Percentiles rank a stretch among this genome's conserved stretches.
Conservation (phyloP, 2,329 filamentous ascomycete genomes). For the Ceratocystiopsis sp. region DNA sequence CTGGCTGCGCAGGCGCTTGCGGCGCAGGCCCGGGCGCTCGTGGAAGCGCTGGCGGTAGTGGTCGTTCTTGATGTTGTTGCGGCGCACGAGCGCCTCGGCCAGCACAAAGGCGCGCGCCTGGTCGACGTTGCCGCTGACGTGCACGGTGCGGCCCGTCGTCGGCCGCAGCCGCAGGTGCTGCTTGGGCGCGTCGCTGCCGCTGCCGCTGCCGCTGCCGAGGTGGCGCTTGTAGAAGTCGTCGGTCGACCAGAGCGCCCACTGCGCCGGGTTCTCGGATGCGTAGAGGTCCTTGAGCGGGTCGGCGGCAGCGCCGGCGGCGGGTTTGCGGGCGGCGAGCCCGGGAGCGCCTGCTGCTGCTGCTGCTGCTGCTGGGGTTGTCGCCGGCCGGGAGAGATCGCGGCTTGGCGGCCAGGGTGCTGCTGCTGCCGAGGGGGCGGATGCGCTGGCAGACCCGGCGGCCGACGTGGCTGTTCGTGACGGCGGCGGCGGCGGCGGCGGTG, state of each 20-base stretch:
- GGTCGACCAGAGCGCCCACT: conserved; percentile 9
- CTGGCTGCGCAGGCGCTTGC: conserved; percentile 55
- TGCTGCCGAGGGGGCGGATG: neutral
- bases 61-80: conserved; percentile 43
- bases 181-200: neutral
- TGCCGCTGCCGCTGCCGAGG: neutral
- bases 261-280: conserved; percentile 6
- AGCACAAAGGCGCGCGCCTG: conserved; percentile 26
- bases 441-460: neutral
- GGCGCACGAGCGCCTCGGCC: conserved; percentile 20
- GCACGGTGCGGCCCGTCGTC: conserved; percentile 25
- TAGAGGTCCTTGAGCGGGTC: conserved; percentile 6
- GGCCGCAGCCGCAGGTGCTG: conserved; percentile 16
- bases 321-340: too few relatives aligned
- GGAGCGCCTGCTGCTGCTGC: too few relatives aligned
- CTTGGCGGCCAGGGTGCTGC: too few relatives aligned
- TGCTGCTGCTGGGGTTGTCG: too few relatives aligned
- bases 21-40: conserved; percentile 58
- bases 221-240: conserved; percentile 10
- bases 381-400: too few relatives aligned
- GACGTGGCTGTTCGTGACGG: neutral
- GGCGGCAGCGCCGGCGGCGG: too few relatives aligned
- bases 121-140: conserved; percentile 26
- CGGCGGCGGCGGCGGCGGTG: neutral
- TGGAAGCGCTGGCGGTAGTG: conserved; percentile 47